These are phyloP conservation scores for Fraxinus greggii DNA, from an alignment of 305 asterid genomes.

Conservation along the genomic window DNA sequence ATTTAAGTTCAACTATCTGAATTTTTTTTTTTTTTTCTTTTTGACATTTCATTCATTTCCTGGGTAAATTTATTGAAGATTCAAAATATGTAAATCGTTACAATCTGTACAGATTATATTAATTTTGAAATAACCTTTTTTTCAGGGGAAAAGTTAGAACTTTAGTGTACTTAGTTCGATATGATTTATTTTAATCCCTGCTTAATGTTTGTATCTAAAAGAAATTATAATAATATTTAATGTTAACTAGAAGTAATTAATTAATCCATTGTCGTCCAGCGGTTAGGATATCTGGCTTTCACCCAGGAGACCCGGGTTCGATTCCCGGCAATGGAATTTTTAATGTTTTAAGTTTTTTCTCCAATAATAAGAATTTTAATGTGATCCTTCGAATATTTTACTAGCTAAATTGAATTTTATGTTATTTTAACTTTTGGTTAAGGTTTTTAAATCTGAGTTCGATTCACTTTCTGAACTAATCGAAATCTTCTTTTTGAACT, in stretches of 20 bases:
- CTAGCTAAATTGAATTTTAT: neutral
- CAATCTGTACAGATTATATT: no score
- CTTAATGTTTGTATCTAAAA: no score
- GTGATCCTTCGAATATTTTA: neutral
- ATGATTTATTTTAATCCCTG: no score
- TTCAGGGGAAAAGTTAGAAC: no score
- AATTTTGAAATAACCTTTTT: no score
- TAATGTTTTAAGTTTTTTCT: neutral
- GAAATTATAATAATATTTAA: no score
- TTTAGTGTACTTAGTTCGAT: no score
- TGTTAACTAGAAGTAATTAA: no score
- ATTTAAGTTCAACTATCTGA: neutral
- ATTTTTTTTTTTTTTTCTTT: no score
- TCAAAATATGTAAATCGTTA: neutral
- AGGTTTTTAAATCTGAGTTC: neutral
- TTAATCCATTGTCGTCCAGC: conserved; percentile 43
- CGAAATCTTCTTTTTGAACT: no score
- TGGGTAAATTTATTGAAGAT: neutral
- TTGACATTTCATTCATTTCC: neutral
- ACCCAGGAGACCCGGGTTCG: conserved; percentile 61
- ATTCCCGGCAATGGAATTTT: conserved; percentile 44
- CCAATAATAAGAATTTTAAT: neutral
- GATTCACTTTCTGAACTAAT: neutral
- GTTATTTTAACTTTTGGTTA: neutral
- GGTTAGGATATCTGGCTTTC: conserved; percentile 66